phyloP scores from a whole-genome alignment of 148 eudicot species.

The Silene latifolia region DNA sequence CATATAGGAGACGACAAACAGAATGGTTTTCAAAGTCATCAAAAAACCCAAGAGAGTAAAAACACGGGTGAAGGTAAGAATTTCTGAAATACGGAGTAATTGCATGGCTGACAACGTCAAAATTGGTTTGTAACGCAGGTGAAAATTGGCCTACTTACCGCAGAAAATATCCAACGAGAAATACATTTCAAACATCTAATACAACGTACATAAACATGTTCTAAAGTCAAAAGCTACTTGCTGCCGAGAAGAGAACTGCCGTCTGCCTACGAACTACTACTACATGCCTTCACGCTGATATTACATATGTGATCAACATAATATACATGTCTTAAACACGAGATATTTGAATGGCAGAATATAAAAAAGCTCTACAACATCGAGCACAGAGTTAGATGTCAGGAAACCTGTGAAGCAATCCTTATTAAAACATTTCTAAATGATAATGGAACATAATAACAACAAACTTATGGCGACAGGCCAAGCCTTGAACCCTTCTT shows the following conservation, averaged over 20 bases:
- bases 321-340: conserved; percentile 17
- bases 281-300: conserved; percentile 5
- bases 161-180: background rate
- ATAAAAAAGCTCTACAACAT: conserved; percentile 18
- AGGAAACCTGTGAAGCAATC: background rate
- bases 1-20: too few species aligned
- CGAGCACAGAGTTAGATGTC: conserved; percentile 5
- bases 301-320: conserved; percentile 19
- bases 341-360: conserved; percentile 6
- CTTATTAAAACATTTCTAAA: background rate
- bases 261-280: conserved; percentile 13
- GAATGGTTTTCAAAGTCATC: too few species aligned
- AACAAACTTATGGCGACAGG: background rate
- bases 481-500: conserved; percentile 8
- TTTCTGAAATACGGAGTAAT: too few species aligned
- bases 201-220: conserved; percentile 12
- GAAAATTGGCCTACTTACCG: background rate
- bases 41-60: too few species aligned
- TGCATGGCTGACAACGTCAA: too few species aligned
- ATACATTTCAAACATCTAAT: conserved; percentile 15
- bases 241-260: background rate
- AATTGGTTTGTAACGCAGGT: too few species aligned
- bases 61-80: too few species aligned
- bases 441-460: background rate
- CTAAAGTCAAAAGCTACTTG: conserved; percentile 14